Conservation (phyloP, 1,284 basidiomycete genomes). For the Malassezia pachydermatis region DNA sequence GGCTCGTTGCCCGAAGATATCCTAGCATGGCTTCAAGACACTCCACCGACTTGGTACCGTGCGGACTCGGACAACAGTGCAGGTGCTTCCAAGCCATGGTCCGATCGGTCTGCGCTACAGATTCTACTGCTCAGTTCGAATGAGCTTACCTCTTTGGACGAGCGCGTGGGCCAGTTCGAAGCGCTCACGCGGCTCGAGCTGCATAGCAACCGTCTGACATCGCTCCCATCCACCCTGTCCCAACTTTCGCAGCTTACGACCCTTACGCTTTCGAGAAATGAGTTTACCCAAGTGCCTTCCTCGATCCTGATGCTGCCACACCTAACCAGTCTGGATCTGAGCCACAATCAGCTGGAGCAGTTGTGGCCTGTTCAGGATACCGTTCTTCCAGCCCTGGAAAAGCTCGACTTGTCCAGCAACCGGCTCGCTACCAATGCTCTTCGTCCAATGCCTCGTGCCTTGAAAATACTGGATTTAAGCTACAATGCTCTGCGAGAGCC, state of each 20-base stretch:
- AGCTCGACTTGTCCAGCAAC: slow-evolving; percentile 33
- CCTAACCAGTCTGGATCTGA: slow-evolving; percentile 35
- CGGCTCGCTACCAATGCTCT: slow-evolving; percentile 27
- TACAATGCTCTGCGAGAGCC: slow-evolving; percentile 35
- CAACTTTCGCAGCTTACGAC: slow-evolving; percentile 29
- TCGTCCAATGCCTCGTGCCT: slow-evolving; percentile 22
- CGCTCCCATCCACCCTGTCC: slow-evolving; percentile 23
- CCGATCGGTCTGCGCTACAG: slow-evolving; percentile 26
- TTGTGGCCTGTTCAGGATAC: slow-evolving; percentile 27
- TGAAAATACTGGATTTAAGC: slow-evolving; percentile 27
- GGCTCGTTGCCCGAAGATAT: neutral
- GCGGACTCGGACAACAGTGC: too few relatives aligned
- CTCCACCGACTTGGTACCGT: slow-evolving; percentile 10
- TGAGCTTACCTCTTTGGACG: slow-evolving; percentile 23
- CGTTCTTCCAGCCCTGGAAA: slow-evolving; percentile 24
- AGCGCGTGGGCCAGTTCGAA: slow-evolving; percentile 27
- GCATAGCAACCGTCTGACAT: slow-evolving; percentile 30
- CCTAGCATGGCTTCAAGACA: slow-evolving; percentile 1
- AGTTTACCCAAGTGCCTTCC: slow-evolving; percentile 24
- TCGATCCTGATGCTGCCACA: slow-evolving; percentile 28
- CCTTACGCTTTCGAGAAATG: slow-evolving; percentile 32
- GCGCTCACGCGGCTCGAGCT: slow-evolving; percentile 32
- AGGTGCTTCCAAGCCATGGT: too few relatives aligned
- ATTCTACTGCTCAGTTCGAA: slow-evolving; percentile 30
- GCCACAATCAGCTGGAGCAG: slow-evolving; percentile 30